These are phyloP conservation scores for Mortierella sp. DNA, from an alignment of 371 early-diverging fungal species.

Conservation along the genomic window DNA sequence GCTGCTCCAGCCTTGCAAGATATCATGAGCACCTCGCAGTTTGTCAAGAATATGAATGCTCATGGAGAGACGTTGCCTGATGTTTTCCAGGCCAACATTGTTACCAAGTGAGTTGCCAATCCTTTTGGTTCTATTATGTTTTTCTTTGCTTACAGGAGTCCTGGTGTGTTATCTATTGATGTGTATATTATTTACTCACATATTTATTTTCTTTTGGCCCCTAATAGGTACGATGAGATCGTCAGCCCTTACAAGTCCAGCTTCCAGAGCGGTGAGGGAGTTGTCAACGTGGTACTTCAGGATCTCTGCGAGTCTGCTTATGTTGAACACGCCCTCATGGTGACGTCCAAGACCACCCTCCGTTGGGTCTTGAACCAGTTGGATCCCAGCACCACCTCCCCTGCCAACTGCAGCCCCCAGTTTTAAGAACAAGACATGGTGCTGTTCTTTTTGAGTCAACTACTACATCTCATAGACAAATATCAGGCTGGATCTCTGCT, in stretches of 20 bases:
- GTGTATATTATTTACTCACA: not conserved
- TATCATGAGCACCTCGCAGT: not conserved
- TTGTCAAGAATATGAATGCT: conserved; percentile 9
- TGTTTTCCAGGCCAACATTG: conserved; percentile 14
- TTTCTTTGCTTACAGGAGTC: not conserved
- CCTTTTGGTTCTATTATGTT: not conserved
- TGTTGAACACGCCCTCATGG: not conserved
- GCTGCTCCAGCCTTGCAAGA: conserved; percentile 6
- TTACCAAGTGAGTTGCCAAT: not conserved
- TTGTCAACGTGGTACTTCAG: conserved; percentile 3
- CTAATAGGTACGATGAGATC: conserved; percentile 8
- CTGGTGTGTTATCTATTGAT: not conserved
- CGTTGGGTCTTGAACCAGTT: conserved; percentile 14
- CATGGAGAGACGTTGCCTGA: conserved; percentile 8
- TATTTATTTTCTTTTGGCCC: not conserved
- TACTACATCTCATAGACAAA: not conserved
- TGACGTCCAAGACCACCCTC: not conserved
- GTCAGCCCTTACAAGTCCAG: conserved; percentile 9
- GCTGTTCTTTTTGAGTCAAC: not conserved
- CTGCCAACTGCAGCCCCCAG: conserved; percentile 1
- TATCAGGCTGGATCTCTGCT: not conserved
- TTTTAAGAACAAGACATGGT: not conserved
- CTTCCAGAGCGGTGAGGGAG: conserved; percentile 7
- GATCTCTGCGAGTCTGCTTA: conserved; percentile 4
- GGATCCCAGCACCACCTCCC: not conserved